Base-by-base conservation (phyloP, 2,329 filamentous ascomycete genomes). In the Colletotrichum lindemuthianum region DNA sequence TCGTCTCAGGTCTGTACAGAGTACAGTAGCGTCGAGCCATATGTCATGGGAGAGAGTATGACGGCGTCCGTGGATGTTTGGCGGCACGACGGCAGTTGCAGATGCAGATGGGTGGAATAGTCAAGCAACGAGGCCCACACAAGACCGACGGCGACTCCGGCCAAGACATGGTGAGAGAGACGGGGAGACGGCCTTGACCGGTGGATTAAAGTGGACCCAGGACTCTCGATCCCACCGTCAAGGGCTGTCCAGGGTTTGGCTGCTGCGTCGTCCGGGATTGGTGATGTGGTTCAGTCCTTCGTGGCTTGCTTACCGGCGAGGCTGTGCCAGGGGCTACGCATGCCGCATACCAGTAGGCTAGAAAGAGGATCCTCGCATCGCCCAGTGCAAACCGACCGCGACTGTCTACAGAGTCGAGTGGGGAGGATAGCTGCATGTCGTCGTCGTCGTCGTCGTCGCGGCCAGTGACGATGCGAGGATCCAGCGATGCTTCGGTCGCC, bases 271-370 rank as follows among this genome's bases (percentile, higher is more conserved):
- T 41, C 37, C 41, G 48, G 60, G 16, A 33, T 63, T 48, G 9
- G 60, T 52, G 41, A 63, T 56, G 61, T 65, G 61, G 61, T 65
- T 65, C 57, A 65, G 58, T 56, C 51, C 60, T 43, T 8, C 51
- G 63, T 64, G 59, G 63, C 63, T 66, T 66, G 63, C 63, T 66
- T 47, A 66, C 59, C 49, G 33, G 15, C 53, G 63, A 66, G 63
- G 63, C 63, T 66, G 63, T 66, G 63, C 37, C 48, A 24, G 59
- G 41, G 55, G 61, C 61, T 65, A 61, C 56, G 58, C 24, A 24
- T 24, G 24, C 24, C 24, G 24, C 24, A 24, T 24, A 24, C 24
- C 24, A 24, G 24, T 24, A 24, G 24, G 24, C 24, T 24, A 24
- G 24, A 16, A 58, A 61, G 57, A 61, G 48, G 61, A 57, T 33